Percentiles rank a stretch among this genome's conserved stretches.
Evolutionary conservation across 106 monocot species (phyloP).

Genomic region (Ottelia alismoides): DNA sequence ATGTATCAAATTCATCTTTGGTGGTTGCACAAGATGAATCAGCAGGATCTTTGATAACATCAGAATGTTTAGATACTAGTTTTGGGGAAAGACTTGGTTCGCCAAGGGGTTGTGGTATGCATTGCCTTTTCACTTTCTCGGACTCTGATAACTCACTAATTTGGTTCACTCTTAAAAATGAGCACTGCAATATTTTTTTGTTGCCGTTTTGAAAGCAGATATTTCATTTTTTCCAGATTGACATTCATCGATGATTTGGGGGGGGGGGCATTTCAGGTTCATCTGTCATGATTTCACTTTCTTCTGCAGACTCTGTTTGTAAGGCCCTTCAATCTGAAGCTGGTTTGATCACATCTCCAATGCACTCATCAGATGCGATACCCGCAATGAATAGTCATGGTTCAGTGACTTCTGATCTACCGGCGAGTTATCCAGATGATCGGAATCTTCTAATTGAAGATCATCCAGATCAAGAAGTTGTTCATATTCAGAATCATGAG

Average conservation of each 20-base stretch:
- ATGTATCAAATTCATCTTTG: slow-evolving; percentile 12
- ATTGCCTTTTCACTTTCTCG: neutral
- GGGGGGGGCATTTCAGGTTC: neutral
- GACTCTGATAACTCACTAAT: neutral
- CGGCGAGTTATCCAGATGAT: too few relatives aligned
- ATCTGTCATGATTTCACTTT: too few relatives aligned
- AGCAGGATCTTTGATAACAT: neutral
- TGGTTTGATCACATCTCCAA: too few relatives aligned
- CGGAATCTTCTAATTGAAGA: too few relatives aligned
- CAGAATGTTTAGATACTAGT: slow-evolving; percentile 8
- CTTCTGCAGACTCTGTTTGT: too few relatives aligned
- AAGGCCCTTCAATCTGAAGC: too few relatives aligned
- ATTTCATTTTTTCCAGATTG: too few relatives aligned
- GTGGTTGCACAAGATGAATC: slow-evolving; percentile 4
- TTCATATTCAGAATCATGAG: slow-evolving; percentile 11
- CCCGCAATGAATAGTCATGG: too few relatives aligned
- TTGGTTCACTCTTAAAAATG: neutral
- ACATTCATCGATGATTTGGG: slow-evolving; percentile 5
- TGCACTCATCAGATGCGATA: too few relatives aligned
- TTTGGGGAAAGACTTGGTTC: slow-evolving; percentile 3
- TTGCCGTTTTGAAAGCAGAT: slow-evolving; percentile 3
- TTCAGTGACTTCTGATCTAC: too few relatives aligned
- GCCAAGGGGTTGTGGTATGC: neutral
- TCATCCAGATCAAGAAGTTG: slow-evolving; percentile 5
- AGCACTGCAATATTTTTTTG: slow-evolving; percentile 2